Evolutionary conservation across 768 basidiomycete genomes (phyloP), one percentile per base, ranked within the genome.

Genomic region (Plicaturopsis crispa): DNA sequence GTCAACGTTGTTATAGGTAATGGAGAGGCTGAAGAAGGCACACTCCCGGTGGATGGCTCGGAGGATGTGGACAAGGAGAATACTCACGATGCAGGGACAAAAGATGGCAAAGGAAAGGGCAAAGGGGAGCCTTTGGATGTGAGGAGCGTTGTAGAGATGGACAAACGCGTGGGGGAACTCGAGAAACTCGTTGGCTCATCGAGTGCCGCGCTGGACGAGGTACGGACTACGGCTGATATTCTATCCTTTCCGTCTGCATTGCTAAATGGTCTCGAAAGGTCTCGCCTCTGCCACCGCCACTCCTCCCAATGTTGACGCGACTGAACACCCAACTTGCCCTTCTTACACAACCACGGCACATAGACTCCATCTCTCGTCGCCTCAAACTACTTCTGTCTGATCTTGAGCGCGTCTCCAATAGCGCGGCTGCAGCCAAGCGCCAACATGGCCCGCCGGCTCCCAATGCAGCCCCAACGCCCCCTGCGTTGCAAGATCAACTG

Each of bases 331-430:
- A 96, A 55, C 66, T 98, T 17, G 76, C 80, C 5, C 69, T 97
- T 12, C 78, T 99, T 33, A 88, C 94, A 0, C 92, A 97, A 63
- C 94, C 96, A 0, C 80, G 93, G 12, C 92, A 98, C 53, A 81
- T 98, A 35, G 96, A 99, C 59, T 86, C 90, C 8, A 85, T 97
- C 45, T 93, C 93, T 2, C 78, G 94, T 4, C 81, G 94, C 4
- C 74, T 98, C 44, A 99, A 98, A 52, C 66, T 97, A 6, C 74
- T 98, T 13, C 70, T 94, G 11, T 83, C 91, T 1, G 96, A 99
- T 59, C 74, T 99, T 36, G 94, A 98, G 35, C 81, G 93, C 21
- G 73, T 77, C 4, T 78, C 82, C 23, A 55, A 57, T 5, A 69
- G 63, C 10, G 53, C 56, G 12, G 35, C 48, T n/a, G 40, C 37